Base-by-base conservation (phyloP, 2,329 filamentous ascomycete species). In the Beauveria asiatica region DNA sequence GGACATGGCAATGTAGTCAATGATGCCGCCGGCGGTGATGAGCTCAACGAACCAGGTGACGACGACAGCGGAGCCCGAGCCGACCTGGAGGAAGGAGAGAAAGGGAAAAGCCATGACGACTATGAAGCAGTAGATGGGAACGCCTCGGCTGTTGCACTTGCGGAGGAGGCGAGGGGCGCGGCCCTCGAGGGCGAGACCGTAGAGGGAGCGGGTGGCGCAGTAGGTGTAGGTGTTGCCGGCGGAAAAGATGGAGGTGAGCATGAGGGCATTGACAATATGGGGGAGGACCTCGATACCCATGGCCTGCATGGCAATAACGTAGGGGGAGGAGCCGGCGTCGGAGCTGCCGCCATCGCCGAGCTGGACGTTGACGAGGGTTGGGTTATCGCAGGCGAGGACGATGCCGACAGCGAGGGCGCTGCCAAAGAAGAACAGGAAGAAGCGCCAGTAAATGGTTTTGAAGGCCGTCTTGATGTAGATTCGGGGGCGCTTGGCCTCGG, bases 381-480 rank as follows among this genome's bases (percentile, higher is more conserved):
- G 65, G 66, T 89, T 84, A 62, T 89, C 81, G 69, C 84, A 85
- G 3, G 87, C 78, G 53, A 90, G 78, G 51, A 88, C 72, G 52
- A 89, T 86, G 19, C 85, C 86, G 25, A 88, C 81, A 30, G 79
- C 80, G 1, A 92, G 75, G 2, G 86, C 83, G 5, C 87, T 86
- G 3, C 88, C 78, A 25, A 90, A 79, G 72, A 90, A 90, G 73
- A 91, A 90, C 17, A 84, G 73, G 2, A 83, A 86, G 54, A 91
- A 80, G 49, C 89, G 83, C 70, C 85, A 88, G 73, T 89, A 90
- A 7, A 90, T 85, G 0, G 84, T 85, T 67, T 89, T 89, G 74
- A 83, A 90, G 1, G 88, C 88, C 51, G 79, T 80, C 37, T 87
- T 87, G 72, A 92, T 81, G 52, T 83, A 81, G 11, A 73, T 74